Evolutionary conservation across 2,329 filamentous ascomycete species (phyloP), one percentile per base, ranked within the genome.

Genomic region (Trichoderma gracile): DNA sequence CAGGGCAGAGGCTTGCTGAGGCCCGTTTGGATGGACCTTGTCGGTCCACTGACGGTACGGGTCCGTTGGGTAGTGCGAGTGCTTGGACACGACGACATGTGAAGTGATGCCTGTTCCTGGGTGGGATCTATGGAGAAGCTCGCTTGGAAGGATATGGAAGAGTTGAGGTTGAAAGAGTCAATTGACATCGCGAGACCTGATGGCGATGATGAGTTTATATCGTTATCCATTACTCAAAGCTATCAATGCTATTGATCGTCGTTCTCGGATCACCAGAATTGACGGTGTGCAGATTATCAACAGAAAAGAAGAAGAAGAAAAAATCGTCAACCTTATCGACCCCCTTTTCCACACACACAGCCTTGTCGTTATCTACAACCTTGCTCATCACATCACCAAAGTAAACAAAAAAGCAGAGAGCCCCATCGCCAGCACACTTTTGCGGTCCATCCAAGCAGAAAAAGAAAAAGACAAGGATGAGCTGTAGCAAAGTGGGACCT

Each of bases 371-470:
- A 52, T 52, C 49, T 33, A 52, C 10, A 3, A 19, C 49, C 49
- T 30, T 52, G 49, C 49, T 52, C 30, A 52, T 33, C 30, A 52
- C 33, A 38, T 14, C 12, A 9, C 33, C 12, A 38, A 38, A 14
- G 30, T 9, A 38, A 38, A 38, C 12, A 38, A 3, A 52, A 9
- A 27, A 27, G 27, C 27, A 27, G 27, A 33, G 8, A 23, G 49
- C 49, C 49, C 49, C 49, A 52, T 52, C 49, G 14, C 49, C 49
- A 52, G 33, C 49, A 52, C 14, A 33, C 30, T 33, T 52, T 52
- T 27, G 42, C 25, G 47, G 47, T 1, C 30, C 30, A 33, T 33
- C 30, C 9, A 27, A 27, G 25, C n/a, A 27, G 25, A 27, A 27
- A 27, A 27, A n/a, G 15, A 27, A 50, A 5, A 27, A 33, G 49